phyloP scores from a whole-genome alignment of 2,329 filamentous ascomycete species.

The Periconia sp. region DNA sequence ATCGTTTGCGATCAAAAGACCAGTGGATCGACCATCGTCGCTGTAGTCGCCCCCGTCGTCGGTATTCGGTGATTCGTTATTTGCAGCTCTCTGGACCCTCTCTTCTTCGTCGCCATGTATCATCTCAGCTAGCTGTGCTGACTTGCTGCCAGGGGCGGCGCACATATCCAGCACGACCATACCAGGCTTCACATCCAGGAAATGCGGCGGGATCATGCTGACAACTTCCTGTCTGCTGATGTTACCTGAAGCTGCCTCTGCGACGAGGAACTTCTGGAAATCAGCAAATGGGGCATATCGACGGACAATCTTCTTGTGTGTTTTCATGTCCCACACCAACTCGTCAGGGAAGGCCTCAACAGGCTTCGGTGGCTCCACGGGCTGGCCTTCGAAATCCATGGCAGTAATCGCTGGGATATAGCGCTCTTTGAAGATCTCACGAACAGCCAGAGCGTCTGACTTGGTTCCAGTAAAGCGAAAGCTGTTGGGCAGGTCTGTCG shows the following conservation, averaged over 20 bases:
- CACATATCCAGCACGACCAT: slow-evolving; percentile 96
- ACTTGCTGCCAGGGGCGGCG: slow-evolving; percentile 95
- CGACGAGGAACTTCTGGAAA: slow-evolving; percentile 97
- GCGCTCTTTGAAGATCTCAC: slow-evolving; percentile 80
- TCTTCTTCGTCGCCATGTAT: slow-evolving; percentile 91
- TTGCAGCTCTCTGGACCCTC: slow-evolving; percentile 71
- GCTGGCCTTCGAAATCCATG: slow-evolving; percentile 79
- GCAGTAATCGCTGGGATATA: slow-evolving; percentile 89
- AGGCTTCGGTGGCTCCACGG: slow-evolving; percentile 77
- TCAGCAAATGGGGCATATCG: slow-evolving; percentile 91
- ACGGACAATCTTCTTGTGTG: slow-evolving; percentile 91
- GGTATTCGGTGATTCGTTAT: slow-evolving; percentile 63
- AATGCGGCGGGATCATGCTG: slow-evolving; percentile 95
- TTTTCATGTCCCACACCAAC: slow-evolving; percentile 97
- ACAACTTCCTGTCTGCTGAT: slow-evolving; percentile 97
- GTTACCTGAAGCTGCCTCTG: slow-evolving; percentile 94
- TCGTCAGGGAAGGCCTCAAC: slow-evolving; percentile 93
- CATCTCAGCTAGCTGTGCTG: slow-evolving; percentile 92
- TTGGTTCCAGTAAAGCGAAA: slow-evolving; percentile 97
- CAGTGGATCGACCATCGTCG: slow-evolving; percentile 86
- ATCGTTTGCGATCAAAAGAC: slow-evolving; percentile 92
- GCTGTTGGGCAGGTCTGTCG: slow-evolving; percentile 88
- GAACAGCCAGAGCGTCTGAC: slow-evolving; percentile 90
- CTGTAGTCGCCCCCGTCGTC: slow-evolving; percentile 54
- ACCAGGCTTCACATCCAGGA: slow-evolving; percentile 87